Evolutionary conservation across 129 eudicot species (phyloP).

Genomic region (Smallanthus sonchifolius): DNA sequence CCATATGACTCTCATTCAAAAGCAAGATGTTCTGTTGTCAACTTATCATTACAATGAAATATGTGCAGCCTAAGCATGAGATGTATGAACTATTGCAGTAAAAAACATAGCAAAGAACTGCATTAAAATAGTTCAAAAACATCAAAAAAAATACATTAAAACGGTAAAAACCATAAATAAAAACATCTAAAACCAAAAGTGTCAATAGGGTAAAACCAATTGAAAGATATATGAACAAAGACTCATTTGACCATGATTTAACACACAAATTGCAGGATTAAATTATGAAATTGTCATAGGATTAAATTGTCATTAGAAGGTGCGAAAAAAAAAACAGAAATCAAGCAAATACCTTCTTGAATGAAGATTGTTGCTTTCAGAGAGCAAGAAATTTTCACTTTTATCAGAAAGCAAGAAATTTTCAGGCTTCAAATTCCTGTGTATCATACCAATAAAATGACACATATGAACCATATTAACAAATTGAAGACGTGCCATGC

Average conservation of each 20-base stretch:
- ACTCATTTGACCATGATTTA: constrained; percentile 1
- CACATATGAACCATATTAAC: constrained; percentile 90
- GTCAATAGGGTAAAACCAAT: neutral
- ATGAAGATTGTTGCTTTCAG: constrained; percentile 83
- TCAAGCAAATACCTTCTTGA: constrained; percentile 56
- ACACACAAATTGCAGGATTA: neutral
- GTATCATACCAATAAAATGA: constrained; percentile 95
- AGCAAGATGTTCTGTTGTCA: no score
- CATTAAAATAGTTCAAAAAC: no score
- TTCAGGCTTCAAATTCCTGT: constrained; percentile 89
- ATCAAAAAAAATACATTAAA: no score
- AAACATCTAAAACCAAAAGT: neutral
- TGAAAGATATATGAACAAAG: neutral
- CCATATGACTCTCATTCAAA: no score
- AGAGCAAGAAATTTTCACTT: constrained; percentile 56
- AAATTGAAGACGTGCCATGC: constrained; percentile 80
- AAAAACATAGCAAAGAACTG: no score
- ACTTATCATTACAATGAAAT: no score
- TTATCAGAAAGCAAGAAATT: constrained; percentile 74
- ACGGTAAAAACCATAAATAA: neutral
- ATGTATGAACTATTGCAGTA: no score
- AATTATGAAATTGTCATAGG: no score
- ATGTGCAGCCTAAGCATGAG: no score
- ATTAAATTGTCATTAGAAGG: neutral
- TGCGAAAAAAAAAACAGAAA: neutral